phyloP scores from a whole-genome alignment of 177 flowering plant species.

The Tripterygium wilfordii region DNA sequence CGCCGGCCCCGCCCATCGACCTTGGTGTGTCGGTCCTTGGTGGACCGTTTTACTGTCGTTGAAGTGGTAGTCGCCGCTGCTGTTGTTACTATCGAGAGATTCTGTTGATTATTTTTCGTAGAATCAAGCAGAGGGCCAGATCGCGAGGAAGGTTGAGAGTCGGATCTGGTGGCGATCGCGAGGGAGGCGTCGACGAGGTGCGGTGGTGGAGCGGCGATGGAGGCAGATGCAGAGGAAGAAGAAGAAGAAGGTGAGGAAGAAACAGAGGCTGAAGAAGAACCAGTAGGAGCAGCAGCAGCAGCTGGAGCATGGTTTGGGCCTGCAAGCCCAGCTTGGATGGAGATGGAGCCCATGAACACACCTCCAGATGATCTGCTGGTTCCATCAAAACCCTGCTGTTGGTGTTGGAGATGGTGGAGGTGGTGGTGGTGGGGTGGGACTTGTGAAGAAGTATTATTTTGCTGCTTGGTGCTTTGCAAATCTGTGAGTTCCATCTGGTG shows the following conservation, averaged over 20 bases:
- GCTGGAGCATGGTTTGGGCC: too few relatives aligned
- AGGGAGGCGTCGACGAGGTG: conserved; percentile 54
- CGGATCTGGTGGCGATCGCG: conserved; percentile 55
- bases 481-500: conserved; percentile 39
- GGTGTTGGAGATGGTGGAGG: too few relatives aligned
- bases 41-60: too few relatives aligned
- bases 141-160: too few relatives aligned
- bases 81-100: too few relatives aligned
- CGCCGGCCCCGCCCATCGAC: too few relatives aligned
- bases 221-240: conserved; percentile 12
- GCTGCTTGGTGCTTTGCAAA: conserved; percentile 23
- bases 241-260: conserved; percentile 14
- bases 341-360: conserved; percentile 38
- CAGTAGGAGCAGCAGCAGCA: neutral
- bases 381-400: conserved; percentile 21
- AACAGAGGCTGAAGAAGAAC: conserved; percentile 5
- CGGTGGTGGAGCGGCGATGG: conserved; percentile 23
- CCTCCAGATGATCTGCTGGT: conserved; percentile 17
- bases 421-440: conserved; percentile 15
- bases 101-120: conserved; percentile 18
- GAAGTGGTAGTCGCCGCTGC: too few relatives aligned
- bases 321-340: conserved; percentile 34
- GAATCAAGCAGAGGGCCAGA: conserved; percentile 18
- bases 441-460: conserved; percentile 6
- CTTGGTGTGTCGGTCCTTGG: too few relatives aligned